These are phyloP conservation scores for Gracilaria vermiculophylla DNA, from an alignment of 23 red algal species.

Conservation along the genomic window DNA sequence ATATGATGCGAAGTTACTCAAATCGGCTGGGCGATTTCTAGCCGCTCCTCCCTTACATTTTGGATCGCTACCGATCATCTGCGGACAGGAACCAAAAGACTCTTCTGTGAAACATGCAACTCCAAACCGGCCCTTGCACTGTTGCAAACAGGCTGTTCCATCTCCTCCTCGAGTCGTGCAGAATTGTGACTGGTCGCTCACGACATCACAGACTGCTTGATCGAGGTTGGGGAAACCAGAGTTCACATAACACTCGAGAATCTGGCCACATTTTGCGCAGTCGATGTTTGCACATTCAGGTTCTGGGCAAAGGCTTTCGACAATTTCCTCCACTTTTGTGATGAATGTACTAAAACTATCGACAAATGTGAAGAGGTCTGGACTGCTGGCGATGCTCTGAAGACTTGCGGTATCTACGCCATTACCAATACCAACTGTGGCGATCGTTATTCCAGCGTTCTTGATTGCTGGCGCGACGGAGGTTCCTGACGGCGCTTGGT, in stretches of 20 bases:
- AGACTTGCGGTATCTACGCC: neutral
- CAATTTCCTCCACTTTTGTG: neutral
- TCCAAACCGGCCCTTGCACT: slow-evolving; percentile 11
- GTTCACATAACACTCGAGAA: slow-evolving; percentile 52
- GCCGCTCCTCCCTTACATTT: slow-evolving; percentile 13
- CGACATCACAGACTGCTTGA: neutral
- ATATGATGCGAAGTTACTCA: slow-evolving; percentile 35
- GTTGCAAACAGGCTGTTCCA: slow-evolving; percentile 1
- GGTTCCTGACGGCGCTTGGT: neutral
- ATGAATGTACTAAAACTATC: neutral
- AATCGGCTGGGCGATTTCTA: neutral
- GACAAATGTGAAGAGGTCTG: slow-evolving; percentile 14
- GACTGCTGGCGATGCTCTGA: neutral
- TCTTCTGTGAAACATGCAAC: neutral
- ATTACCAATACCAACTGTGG: slow-evolving; percentile 16
- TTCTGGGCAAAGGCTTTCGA: neutral
- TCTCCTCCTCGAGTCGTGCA: slow-evolving; percentile 17
- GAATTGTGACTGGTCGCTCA: slow-evolving; percentile 8
- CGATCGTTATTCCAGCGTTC: neutral
- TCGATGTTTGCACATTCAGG: slow-evolving; percentile 25
- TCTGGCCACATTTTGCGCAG: slow-evolving; percentile 31
- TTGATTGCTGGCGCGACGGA: neutral
- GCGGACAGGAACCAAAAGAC: neutral
- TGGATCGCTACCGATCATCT: neutral
- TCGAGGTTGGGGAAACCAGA: slow-evolving; percentile 20